Conservation (phyloP, 441 rosid genomes). For the Adansonia rubrostipa region DNA sequence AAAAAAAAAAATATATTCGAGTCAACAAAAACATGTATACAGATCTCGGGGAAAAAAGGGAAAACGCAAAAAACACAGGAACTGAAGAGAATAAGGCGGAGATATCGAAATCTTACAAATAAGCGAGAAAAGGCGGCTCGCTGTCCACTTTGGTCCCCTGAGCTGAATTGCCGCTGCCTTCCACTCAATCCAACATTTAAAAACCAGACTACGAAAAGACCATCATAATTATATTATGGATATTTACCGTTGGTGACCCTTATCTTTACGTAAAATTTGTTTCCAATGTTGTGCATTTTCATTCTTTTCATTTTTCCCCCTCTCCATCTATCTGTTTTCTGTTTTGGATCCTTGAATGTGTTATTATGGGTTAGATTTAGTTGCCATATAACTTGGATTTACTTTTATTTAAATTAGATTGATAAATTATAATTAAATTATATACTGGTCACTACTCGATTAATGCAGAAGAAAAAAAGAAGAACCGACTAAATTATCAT, state of each 20-base stretch:
- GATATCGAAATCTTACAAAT: constrained; percentile 11
- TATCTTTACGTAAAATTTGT: not conserved
- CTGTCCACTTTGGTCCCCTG: constrained; percentile 5
- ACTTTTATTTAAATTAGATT: not conserved
- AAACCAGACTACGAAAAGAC: constrained; percentile 28
- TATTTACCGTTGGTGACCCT: constrained; percentile 10
- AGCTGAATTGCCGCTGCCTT: constrained; percentile 46
- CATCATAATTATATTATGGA: not conserved
- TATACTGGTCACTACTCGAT: not conserved
- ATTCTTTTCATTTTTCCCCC: not conserved
- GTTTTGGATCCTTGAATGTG: not conserved
- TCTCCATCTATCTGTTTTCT: not conserved
- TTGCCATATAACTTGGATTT: not conserved
- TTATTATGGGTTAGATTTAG: not conserved
- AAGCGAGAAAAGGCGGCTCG: constrained; percentile 11
- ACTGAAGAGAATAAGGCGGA: not conserved
- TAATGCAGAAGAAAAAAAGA: no score
- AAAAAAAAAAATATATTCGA: not conserved
- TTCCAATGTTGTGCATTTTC: not conserved
- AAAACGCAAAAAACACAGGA: not conserved
- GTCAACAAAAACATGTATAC: constrained; percentile 8
- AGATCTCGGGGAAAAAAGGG: not conserved
- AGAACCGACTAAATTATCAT: no score
- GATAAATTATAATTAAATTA: not conserved
- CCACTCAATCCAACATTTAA: constrained; percentile 33